A percentile compares a stretch with the other conserved stretches of the same genome.
Evolutionary conservation across 2,329 filamentous ascomycete species (phyloP).

Genomic region (Pleurostoma richardsiae): DNA sequence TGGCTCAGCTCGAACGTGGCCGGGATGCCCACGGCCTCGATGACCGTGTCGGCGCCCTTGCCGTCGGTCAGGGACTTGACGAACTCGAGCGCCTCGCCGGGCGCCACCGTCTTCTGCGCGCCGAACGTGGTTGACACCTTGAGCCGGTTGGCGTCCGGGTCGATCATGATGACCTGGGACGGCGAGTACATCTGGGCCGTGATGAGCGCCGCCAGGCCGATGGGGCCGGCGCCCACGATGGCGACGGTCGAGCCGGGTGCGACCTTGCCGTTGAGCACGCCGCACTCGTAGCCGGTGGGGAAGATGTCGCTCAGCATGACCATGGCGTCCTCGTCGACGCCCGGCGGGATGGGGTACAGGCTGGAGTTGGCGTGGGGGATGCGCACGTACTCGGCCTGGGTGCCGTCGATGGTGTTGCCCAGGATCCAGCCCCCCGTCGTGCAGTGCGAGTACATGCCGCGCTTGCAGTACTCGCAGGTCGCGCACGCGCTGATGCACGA

Average conservation of each 20-base stretch:
- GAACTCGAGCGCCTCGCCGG: conserved; percentile 25
- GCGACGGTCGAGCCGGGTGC: conserved; percentile 46
- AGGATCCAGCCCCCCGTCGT: conserved; percentile 48
- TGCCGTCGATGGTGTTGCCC: conserved; percentile 47
- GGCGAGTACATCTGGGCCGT: conserved; percentile 51
- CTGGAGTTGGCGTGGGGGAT: conserved; percentile 44
- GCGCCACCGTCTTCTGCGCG: conserved; percentile 33
- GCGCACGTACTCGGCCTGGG: conserved; percentile 51
- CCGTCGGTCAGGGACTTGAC: conserved; percentile 41
- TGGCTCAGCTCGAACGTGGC: conserved; percentile 49
- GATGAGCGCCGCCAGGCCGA: conserved; percentile 50
- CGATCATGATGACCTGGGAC: conserved; percentile 43
- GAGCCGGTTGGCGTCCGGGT: conserved; percentile 42
- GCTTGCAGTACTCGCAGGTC: conserved; percentile 43
- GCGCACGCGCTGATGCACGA: conserved; percentile 46
- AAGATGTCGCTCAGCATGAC: conserved; percentile 52
- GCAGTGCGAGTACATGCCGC: conserved; percentile 48
- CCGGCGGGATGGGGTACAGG: conserved; percentile 36
- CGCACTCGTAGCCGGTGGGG: conserved; percentile 51
- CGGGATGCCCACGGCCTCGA: conserved; percentile 52
- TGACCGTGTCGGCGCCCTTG: conserved; percentile 50
- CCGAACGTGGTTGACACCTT: conserved; percentile 41
- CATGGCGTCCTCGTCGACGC: conserved; percentile 32
- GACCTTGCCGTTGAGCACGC: conserved; percentile 45
- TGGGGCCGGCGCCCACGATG: conserved; percentile 50